Conservation (phyloP, 768 basidiomycete genomes). For the Kwoniella shandongensis region DNA sequence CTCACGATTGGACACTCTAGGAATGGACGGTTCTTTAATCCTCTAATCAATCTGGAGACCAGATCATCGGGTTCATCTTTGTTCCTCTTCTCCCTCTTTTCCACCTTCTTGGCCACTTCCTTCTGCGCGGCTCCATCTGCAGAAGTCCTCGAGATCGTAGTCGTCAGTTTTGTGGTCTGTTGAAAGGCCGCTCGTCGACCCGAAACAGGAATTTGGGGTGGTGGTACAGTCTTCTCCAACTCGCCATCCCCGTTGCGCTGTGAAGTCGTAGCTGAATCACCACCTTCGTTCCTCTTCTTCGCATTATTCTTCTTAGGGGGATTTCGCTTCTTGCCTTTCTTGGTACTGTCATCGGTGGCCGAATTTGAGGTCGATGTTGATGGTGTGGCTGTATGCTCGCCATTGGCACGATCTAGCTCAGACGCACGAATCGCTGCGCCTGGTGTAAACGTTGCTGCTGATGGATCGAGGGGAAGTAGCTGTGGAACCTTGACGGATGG, state of each 20-base stretch:
- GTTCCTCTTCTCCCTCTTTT: conserved; percentile 18
- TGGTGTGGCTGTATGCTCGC: neutral
- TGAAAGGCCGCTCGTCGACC: conserved; percentile 39
- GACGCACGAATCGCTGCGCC: conserved; percentile 1
- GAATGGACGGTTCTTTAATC: conserved; percentile 38
- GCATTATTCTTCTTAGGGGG: neutral
- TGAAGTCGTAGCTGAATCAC: too few relatives aligned
- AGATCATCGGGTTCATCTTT: conserved; percentile 46
- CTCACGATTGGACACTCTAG: conserved; percentile 51
- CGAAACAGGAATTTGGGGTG: conserved; percentile 8
- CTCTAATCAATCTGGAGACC: conserved; percentile 39
- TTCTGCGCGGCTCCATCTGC: neutral
- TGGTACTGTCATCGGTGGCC: neutral
- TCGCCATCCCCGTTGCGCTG: neutral
- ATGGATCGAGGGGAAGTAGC: conserved; percentile 11
- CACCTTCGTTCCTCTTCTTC: neutral
- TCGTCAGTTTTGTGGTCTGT: conserved; percentile 32
- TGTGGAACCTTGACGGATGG: conserved; percentile 9
- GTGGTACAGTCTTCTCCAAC: neutral
- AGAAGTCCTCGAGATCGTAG: conserved; percentile 10
- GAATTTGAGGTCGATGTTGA: conserved; percentile 1
- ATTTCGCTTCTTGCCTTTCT: conserved; percentile 2
- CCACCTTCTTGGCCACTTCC: neutral
- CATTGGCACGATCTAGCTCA: conserved; percentile 1
- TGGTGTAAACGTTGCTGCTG: conserved; percentile 16